phyloP scores from a whole-genome alignment of 306 rosid species.

The Cicer yamashitae region DNA sequence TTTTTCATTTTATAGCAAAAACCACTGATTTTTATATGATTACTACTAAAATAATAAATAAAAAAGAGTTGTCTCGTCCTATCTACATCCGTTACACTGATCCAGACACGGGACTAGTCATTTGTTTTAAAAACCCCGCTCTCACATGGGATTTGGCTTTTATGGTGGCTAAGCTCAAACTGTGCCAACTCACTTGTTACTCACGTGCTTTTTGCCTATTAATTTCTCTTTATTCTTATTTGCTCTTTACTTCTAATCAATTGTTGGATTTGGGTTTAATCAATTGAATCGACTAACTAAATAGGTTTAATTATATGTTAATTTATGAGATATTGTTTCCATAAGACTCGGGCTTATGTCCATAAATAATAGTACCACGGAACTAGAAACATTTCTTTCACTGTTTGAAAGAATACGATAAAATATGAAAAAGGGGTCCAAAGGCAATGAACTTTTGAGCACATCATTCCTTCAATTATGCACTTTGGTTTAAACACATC shows the following conservation, averaged over 20 bases:
- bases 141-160: slow-evolving; percentile 51
- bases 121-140: slow-evolving; percentile 12
- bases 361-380: slow-evolving; percentile 46
- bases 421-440: slow-evolving; percentile 43
- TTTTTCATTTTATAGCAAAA: neutral
- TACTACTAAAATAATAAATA: neutral
- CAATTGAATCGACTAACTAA: slow-evolving; percentile 7
- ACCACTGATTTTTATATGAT: neutral
- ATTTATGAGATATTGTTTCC: slow-evolving; percentile 8
- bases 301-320: slow-evolving; percentile 16
- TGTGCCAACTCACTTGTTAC: slow-evolving; percentile 26
- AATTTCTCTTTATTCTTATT: neutral
- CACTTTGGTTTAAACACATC: slow-evolving; percentile 32
- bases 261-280: slow-evolving; percentile 25
- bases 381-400: slow-evolving; percentile 42
- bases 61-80: slow-evolving; percentile 15
- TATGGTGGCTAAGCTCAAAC: slow-evolving; percentile 33
- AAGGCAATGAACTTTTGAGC: slow-evolving; percentile 42
- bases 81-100: slow-evolving; percentile 6
- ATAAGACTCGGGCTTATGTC: neutral
- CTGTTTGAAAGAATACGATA: slow-evolving; percentile 40
- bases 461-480: slow-evolving; percentile 48
- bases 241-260: neutral
- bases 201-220: slow-evolving; percentile 43
- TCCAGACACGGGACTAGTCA: slow-evolving; percentile 30